phyloP scores from a whole-genome alignment of 2,329 filamentous ascomycete genomes.

The Bipolaris cookei region DNA sequence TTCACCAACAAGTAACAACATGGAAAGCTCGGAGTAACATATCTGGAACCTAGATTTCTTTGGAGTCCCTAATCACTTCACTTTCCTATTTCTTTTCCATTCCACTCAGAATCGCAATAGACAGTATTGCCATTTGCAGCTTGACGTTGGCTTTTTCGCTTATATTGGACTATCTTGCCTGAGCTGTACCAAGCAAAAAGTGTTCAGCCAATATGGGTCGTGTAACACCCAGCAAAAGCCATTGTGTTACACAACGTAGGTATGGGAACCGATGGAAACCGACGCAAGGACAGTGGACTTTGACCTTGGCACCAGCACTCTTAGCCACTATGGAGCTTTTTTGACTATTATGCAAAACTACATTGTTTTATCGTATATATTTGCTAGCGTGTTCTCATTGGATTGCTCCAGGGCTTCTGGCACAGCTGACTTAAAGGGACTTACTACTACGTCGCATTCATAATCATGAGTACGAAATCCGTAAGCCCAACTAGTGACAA shows the following conservation, averaged over 20 bases:
- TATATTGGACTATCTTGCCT: not conserved
- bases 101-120: not conserved
- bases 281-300: not conserved
- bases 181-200: not conserved
- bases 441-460: not conserved
- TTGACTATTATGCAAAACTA: not conserved
- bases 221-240: not conserved
- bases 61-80: constrained; percentile 7
- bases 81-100: not conserved
- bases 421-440: not conserved
- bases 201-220: not conserved
- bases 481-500: not conserved
- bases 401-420: not conserved
- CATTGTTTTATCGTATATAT: not conserved
- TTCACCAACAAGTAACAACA: not conserved
- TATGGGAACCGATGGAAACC: not conserved
- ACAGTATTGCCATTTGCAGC: not conserved
- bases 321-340: not conserved
- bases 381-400: not conserved
- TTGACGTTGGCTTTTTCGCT: not conserved
- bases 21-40: not conserved
- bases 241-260: not conserved
- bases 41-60: not conserved
- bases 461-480: not conserved
- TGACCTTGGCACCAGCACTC: constrained; percentile 5